Evolutionary conservation across 257 asterid species (phyloP).

Genomic region (Solanum megistacrolobum): DNA sequence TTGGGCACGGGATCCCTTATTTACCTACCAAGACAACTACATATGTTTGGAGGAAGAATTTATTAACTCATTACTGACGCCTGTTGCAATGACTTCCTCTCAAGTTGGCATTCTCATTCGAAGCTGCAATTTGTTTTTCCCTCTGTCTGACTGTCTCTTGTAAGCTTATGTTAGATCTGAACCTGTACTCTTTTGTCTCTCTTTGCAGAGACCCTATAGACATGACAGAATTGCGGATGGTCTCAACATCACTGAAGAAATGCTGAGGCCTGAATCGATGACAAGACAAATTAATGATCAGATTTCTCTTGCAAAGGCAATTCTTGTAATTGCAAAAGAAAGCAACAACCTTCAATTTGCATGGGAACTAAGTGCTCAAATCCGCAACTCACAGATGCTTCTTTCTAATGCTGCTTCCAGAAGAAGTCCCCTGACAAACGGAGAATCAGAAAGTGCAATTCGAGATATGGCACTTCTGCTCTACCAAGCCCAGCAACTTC

Average conservation of each 20-base stretch:
- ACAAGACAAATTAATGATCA: conserved; percentile 40
- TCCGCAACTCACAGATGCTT: conserved; percentile 31
- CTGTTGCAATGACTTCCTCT: neutral
- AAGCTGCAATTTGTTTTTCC: neutral
- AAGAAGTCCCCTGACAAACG: conserved; percentile 28
- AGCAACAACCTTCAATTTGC: conserved; percentile 35
- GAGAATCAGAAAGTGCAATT: conserved; percentile 30
- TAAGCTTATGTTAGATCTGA: neutral
- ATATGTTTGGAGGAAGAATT: neutral
- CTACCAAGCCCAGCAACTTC: conserved; percentile 39
- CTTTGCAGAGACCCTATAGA: conserved; percentile 27
- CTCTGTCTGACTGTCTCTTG: neutral
- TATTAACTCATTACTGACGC: neutral
- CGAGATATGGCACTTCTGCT: conserved; percentile 37
- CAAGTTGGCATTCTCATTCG: neutral
- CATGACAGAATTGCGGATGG: conserved; percentile 24
- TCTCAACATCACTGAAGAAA: conserved; percentile 33
- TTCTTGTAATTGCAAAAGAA: conserved; percentile 38
- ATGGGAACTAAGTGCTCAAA: conserved; percentile 44
- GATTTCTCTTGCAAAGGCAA: conserved; percentile 39
- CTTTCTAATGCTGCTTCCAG: conserved; percentile 37
- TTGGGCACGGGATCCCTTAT: neutral
- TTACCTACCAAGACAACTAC: neutral
- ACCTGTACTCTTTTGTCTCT: neutral
- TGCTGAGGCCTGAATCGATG: conserved; percentile 30